Evolutionary conservation across 2,329 filamentous ascomycete species (phyloP).

Genomic region (Aspergillus transmontanensis): DNA sequence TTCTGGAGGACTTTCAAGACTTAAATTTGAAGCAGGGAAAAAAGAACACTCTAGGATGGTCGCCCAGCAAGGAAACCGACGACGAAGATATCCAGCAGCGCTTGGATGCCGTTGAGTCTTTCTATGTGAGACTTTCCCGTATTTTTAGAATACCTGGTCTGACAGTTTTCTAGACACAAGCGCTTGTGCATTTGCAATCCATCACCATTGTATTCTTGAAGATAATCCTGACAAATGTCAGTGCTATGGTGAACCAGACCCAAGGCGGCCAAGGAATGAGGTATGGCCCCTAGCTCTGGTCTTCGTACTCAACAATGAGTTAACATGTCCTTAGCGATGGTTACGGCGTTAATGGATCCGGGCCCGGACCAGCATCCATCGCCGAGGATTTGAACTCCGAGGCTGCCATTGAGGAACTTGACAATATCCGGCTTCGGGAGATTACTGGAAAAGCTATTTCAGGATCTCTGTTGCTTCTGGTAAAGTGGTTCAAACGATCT

Average conservation of each 20-base stretch:
- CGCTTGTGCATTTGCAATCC: slow-evolving; percentile 85
- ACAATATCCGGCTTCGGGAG: slow-evolving; percentile 78
- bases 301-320: not conserved
- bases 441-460: slow-evolving; percentile 90
- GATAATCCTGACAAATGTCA: slow-evolving; percentile 83
- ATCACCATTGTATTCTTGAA: slow-evolving; percentile 91
- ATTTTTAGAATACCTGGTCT: not conserved
- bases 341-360: slow-evolving; percentile 30
- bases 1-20: slow-evolving; percentile 35
- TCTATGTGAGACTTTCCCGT: slow-evolving; percentile 69
- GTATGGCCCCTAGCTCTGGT: slow-evolving; percentile 44
- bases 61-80: slow-evolving; percentile 33
- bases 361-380: slow-evolving; percentile 19
- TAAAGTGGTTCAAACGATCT: slow-evolving; percentile 96
- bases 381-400: slow-evolving; percentile 34
- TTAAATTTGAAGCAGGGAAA: slow-evolving; percentile 23
- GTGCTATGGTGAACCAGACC: slow-evolving; percentile 70
- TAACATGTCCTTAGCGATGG: slow-evolving; percentile 22
- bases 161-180: slow-evolving; percentile 59
- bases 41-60: slow-evolving; percentile 16
- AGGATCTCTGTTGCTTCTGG: slow-evolving; percentile 79
- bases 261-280: slow-evolving; percentile 50
- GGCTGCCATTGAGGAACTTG: slow-evolving; percentile 70
- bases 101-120: slow-evolving; percentile 73
- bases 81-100: slow-evolving; percentile 53